Conservation (phyloP, 2,329 filamentous ascomycete genomes). For the Botryosphaeria dothidea region DNA sequence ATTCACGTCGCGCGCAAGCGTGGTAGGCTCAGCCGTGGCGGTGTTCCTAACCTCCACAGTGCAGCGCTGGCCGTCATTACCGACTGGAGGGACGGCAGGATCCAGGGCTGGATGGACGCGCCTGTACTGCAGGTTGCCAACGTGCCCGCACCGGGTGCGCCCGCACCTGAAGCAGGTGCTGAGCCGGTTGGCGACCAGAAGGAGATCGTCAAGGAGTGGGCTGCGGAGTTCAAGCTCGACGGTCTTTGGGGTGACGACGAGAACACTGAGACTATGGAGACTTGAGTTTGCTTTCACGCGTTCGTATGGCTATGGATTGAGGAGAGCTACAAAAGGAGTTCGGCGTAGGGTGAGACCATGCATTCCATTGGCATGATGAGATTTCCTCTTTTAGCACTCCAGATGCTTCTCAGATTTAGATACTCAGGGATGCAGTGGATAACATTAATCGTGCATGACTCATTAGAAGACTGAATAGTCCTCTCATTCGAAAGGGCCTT, state of each 20-base stretch:
- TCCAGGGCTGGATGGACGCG: slow-evolving; percentile 87
- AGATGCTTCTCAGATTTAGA: background rate
- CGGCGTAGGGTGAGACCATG: background rate
- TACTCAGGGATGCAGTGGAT: background rate
- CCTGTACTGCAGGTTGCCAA: slow-evolving; percentile 65
- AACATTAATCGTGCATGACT: too few relatives aligned
- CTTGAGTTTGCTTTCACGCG: slow-evolving; percentile 7
- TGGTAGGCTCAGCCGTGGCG: slow-evolving; percentile 82
- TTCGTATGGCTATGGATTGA: background rate
- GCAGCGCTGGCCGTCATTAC: slow-evolving; percentile 91
- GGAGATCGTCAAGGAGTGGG: slow-evolving; percentile 89
- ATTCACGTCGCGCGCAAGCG: slow-evolving; percentile 94
- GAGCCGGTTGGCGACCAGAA: slow-evolving; percentile 64
- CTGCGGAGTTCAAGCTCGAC: slow-evolving; percentile 91
- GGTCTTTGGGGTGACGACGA: slow-evolving; percentile 79
- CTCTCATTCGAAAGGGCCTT: too few relatives aligned
- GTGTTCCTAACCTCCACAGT: slow-evolving; percentile 82
- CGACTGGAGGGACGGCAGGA: slow-evolving; percentile 95
- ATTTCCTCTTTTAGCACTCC: background rate
- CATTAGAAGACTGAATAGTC: too few relatives aligned
- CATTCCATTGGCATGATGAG: background rate
- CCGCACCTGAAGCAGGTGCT: slow-evolving; percentile 14
- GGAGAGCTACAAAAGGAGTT: slow-evolving; percentile 14
- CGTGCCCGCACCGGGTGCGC: slow-evolving; percentile 27
- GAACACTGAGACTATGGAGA: slow-evolving; percentile 38